Conservation (phyloP, 1,284 basidiomycete species). For the Cerrena zonata region DNA sequence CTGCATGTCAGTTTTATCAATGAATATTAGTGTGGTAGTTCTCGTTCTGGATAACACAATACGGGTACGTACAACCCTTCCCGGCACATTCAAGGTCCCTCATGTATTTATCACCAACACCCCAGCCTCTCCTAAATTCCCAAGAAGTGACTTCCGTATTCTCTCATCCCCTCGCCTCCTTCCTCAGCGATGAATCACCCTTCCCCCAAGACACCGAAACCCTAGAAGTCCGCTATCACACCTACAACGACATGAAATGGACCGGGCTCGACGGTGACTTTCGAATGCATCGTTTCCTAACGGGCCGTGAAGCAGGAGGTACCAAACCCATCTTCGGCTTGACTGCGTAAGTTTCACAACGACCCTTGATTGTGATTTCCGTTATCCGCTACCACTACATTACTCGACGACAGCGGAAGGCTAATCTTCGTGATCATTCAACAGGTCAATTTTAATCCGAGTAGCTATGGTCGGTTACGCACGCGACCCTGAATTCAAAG, state of each 20-base stretch:
- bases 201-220: constrained; percentile 52
- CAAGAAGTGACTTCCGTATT: constrained; percentile 76
- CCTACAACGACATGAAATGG: constrained; percentile 51
- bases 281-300: constrained; percentile 73
- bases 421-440: neutral
- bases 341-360: constrained; percentile 56
- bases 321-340: constrained; percentile 80
- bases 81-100: neutral
- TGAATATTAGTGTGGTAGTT: constrained; percentile 62
- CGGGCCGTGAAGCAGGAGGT: constrained; percentile 73
- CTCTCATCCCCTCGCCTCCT: constrained; percentile 72
- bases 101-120: neutral
- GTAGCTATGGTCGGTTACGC: constrained; percentile 65
- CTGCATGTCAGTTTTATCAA: neutral
- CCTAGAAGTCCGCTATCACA: constrained; percentile 61
- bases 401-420: neutral
- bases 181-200: constrained; percentile 61
- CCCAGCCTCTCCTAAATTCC: constrained; percentile 72
- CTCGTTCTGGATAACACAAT: constrained; percentile 70
- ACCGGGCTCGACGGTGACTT: constrained; percentile 34
- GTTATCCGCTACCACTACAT: neutral
- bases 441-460: constrained; percentile 68
- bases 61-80: constrained; percentile 39
- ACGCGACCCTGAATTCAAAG: constrained; percentile 57
- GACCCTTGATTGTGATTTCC: neutral